Base-by-base conservation (phyloP, 1,284 basidiomycete species). In the Caloboletus firmus region DNA sequence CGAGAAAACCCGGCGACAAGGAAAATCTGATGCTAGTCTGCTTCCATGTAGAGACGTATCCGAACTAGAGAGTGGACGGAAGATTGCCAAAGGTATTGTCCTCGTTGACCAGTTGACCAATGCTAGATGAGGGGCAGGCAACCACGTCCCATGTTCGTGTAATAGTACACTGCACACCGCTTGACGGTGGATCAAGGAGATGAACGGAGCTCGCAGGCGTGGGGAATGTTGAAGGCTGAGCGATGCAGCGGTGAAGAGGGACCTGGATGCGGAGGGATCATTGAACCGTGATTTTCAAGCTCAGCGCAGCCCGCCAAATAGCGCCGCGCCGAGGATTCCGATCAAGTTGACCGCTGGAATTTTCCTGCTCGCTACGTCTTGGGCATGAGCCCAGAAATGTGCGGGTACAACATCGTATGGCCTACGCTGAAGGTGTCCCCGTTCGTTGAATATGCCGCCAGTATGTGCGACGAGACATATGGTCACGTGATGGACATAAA, bases 201-300 rank as follows among this genome's bases (percentile, higher is more conserved):
- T 41, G 51, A n/a, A 36, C 41, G 32, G 43, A 45, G 26, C 34
- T 35, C 4, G 36, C 22, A 18, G 31, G 20, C 12, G 11, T 40
- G 31, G 42, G 15, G n/a, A 42, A 51, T 28, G 48, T 20, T 8
- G 26, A 24, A 26, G 10, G 22, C 13, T 15, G 42, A 34, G 10
- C 32, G 31, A 32, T 26, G 57, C 32, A 20, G 5, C 15, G 32
- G 7, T 24, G 24, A 24, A 15, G 10, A 48, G 6, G 47, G 20
- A n/a, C 1, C 20, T 3, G 37, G 39, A 47, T 39, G n/a, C n/a
- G 51, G 35, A 34, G 24, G 30, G 45, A 35, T 60, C 54, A 49
- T 49, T 51, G 61, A 62, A 62, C 62, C 64, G 51, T 8, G 24
- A 32, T 20, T 58, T 63, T 63, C 30, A 63, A 65, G 30, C 51